These are phyloP conservation scores for Vigna reflexopilosa DNA, from an alignment of 306 rosid genomes.

Conservation along the genomic window DNA sequence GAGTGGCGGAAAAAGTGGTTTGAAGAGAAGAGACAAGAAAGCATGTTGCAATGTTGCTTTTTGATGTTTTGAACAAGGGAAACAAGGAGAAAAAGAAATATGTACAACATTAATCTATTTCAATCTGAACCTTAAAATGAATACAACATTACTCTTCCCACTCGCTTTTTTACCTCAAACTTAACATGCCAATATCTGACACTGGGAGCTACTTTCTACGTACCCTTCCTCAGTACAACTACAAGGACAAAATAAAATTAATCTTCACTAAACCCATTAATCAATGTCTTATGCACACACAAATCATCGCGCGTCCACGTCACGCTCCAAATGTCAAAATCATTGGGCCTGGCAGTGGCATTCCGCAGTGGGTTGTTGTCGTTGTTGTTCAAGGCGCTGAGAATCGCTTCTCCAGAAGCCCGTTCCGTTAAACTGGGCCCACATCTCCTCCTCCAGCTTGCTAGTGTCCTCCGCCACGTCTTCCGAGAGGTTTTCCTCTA, in stretches of 20 bases:
- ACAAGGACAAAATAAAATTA: too few species aligned
- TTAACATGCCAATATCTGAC: neutral
- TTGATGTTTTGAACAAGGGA: too few species aligned
- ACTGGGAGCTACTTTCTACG: neutral
- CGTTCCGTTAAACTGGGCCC: slow-evolving; percentile 56
- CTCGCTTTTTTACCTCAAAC: neutral
- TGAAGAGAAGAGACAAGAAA: too few species aligned
- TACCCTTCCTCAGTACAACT: neutral
- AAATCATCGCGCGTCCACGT: neutral
- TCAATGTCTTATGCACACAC: neutral
- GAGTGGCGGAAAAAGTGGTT: too few species aligned
- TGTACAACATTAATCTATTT: too few species aligned
- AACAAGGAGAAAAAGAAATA: too few species aligned
- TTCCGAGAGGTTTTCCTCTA: slow-evolving; percentile 27
- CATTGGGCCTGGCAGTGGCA: neutral
- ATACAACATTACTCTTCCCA: too few species aligned
- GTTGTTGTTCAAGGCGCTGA: slow-evolving; percentile 25
- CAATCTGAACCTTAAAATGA: too few species aligned
- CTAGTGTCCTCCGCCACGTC: neutral
- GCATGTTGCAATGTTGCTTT: too few species aligned
- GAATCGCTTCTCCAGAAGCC: slow-evolving; percentile 85
- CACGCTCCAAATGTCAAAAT: neutral
- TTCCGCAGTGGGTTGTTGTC: neutral
- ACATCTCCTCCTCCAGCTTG: slow-evolving; percentile 61
- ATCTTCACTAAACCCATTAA: neutral